Evolutionary conservation across 148 eudicot species (phyloP), one percentile per base, ranked within the genome.

Genomic region (Cornus controversa): DNA sequence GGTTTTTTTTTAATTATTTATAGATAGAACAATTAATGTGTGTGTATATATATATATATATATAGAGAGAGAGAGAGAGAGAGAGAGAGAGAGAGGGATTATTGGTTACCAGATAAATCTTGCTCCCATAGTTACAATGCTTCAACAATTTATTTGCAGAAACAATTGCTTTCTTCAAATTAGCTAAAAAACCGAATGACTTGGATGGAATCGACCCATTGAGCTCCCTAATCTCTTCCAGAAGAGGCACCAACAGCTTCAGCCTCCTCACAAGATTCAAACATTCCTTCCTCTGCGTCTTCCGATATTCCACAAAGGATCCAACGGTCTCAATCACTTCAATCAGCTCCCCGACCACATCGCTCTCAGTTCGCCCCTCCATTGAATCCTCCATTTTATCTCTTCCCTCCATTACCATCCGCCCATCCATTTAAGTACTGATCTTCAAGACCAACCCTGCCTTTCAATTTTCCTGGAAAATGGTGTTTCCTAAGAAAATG

Each of bases 81-180:
- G 22, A 16, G 22, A 40, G 36, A 34, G 14, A 26, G 20, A 27
- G 34, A 42, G 7, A n/a, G 66, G 8, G 6, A 42, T 53, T 57
- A 60, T 31, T 31, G 2, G 42, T 67, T n/a, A 92, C 92, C 98
- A 94, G 79, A 81, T 89, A 94, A 28, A 94, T 89, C 83, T 94
- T 94, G 92, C 98, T 94, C 69, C 90, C 90, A 36, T 77, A 81
- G 14, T 85, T 78, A 71, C 94, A 94, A 65, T 87, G 86, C 40
- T 78, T 83, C 47, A 94, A 74, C 84, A 94, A 86, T 78, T 86
- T 94, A 66, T 85, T 86, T 2, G 89, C 91, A 22, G 80, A 66
- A 10, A 54, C 71, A 73, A 94, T 85, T 0, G 91, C 90, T 72
- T 71, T 82, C 50, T 86, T 84, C 75, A 92, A 50, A 76, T 81